Evolutionary conservation across 2,329 filamentous ascomycete species (phyloP), one percentile per base, ranked within the genome.

Genomic region (Ustilaginoidea virens): DNA sequence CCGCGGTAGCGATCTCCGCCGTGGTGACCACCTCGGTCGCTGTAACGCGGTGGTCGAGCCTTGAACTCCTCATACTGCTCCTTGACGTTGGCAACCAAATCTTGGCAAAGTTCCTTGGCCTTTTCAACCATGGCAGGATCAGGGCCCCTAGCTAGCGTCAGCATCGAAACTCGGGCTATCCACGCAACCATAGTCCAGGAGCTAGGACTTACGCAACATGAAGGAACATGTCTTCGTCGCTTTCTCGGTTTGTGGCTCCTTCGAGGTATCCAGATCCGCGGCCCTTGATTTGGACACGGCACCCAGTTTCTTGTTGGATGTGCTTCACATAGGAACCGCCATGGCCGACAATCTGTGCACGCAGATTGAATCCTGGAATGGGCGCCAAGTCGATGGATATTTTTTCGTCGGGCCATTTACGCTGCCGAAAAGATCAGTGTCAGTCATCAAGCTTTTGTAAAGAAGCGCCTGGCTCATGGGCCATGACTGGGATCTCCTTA

Each of bases 341-440:
- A 42, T 87, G 80, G 28, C 90, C 90, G 31, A 98, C 90, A 26
- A 98, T 87, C 50, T 96, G 86, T 29, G 90, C 90, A 38, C 90
- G 80, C 27, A 98, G 63, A 48, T 98, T 98, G 59, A 98, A 98
- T 13, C 90, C 90, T 15, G 77, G 82, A 30, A 96, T 73, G 0
- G 87, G 81, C 42, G 96, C 90, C 33, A 98, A 73, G 37, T 75
- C 74, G 42, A 98, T 86, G 2, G 83, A 77, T 28, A 98, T 92
- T 44, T 80, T 83, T 57, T 94, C 85, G 48, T 96, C 90, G 1
- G 90, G 87, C 90, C 90, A 98, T 81, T 96, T 98, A 41, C 86
- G 83, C 83, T 92, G 40, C 18, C 22, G n/a, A 25, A 16, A 23
- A 7, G 11, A 11, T 7, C 7, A 11, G 11, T 20, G 11, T 20